A percentile compares a stretch with the other conserved stretches of the same genome.
Conservation (phyloP, 768 basidiomycete species). For the Epithele typhae region DNA sequence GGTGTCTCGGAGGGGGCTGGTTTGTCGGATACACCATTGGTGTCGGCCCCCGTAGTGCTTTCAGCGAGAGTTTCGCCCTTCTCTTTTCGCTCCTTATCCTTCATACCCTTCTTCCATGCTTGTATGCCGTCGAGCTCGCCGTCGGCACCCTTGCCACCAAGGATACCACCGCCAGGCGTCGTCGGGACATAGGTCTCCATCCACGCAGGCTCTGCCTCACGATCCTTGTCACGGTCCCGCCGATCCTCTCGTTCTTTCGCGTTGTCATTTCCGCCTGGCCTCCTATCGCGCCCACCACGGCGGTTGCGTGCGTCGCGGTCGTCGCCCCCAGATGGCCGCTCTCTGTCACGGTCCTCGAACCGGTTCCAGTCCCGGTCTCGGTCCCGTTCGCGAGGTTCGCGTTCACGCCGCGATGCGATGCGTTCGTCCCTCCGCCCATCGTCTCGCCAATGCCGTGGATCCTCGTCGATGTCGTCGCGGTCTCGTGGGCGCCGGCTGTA, state of each 20-base stretch:
- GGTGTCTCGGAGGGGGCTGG: conserved; percentile 27
- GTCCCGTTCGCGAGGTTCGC: conserved; percentile 31
- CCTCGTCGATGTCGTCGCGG: conserved; percentile 55
- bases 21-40: conserved; percentile 5
- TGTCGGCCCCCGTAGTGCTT: conserved; percentile 6
- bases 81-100: conserved; percentile 65
- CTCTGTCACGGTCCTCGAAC: conserved; percentile 40
- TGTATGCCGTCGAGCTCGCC: conserved; percentile 83
- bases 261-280: conserved; percentile 48
- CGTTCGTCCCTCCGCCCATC: conserved; percentile 81
- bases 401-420: conserved; percentile 55
- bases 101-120: conserved; percentile 82
- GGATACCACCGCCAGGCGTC: conserved; percentile 51
- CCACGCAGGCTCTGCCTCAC: conserved; percentile 89
- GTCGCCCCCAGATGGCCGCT: conserved; percentile 38
- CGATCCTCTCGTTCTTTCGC: conserved; percentile 42
- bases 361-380: conserved; percentile 39
- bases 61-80: conserved; percentile 28
- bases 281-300: conserved; percentile 58
- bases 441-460: conserved; percentile 75
- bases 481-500: conserved; percentile 35
- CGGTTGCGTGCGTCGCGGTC: conserved; percentile 67
- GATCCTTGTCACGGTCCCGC: conserved; percentile 50
- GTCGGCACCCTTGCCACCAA: conserved; percentile 53
- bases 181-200: conserved; percentile 84